These are phyloP conservation scores for Sporobolomyces pararoseus DNA, from an alignment of 768 basidiomycete species.

Conservation along the genomic window DNA sequence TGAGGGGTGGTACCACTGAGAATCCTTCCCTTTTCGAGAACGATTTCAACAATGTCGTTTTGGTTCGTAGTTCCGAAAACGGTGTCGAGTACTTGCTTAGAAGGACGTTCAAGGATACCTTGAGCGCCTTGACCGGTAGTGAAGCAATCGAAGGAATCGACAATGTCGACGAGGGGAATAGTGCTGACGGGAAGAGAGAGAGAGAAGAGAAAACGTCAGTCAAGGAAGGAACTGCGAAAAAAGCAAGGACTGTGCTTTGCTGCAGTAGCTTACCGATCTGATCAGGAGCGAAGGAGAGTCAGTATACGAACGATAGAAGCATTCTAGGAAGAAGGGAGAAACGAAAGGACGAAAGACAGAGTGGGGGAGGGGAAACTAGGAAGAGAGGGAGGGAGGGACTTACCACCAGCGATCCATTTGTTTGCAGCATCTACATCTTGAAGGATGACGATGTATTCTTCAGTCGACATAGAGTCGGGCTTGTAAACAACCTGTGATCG, in stretches of 20 bases:
- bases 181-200: slow-evolving; percentile 49
- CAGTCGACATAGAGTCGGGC: slow-evolving; percentile 65
- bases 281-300: neutral
- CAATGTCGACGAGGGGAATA: slow-evolving; percentile 67
- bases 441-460: slow-evolving; percentile 65
- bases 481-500: slow-evolving; percentile 67
- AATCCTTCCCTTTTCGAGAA: slow-evolving; percentile 64
- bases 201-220: neutral
- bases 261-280: slow-evolving; percentile 30
- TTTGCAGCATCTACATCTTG: slow-evolving; percentile 47
- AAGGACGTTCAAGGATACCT: slow-evolving; percentile 68
- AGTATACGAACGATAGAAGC: neutral
- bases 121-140: slow-evolving; percentile 64
- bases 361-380: neutral
- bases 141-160: slow-evolving; percentile 75
- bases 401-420: slow-evolving; percentile 77
- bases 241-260: neutral
- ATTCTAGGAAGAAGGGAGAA: neutral
- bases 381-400: slow-evolving; percentile 45
- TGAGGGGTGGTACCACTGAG: slow-evolving; percentile 48
- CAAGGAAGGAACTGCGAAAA: neutral
- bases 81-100: slow-evolving; percentile 77
- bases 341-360: neutral
- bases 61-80: slow-evolving; percentile 66
- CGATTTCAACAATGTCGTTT: slow-evolving; percentile 58